Base-by-base conservation (phyloP, 352 stramenopile species). In the Phytophthora ohioensis region DNA sequence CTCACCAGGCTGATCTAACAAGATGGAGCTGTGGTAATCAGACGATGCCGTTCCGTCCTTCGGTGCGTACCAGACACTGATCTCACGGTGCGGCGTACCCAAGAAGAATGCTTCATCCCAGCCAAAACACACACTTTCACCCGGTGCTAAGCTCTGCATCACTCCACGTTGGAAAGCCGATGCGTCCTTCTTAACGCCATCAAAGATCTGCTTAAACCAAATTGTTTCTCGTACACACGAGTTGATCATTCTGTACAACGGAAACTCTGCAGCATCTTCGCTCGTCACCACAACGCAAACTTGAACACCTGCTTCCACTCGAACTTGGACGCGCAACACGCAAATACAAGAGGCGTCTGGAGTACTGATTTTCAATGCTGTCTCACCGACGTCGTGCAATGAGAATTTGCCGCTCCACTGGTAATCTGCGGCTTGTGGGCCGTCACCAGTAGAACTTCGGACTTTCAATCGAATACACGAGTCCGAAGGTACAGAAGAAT, bases 61-160 rank as follows among this genome's bases (percentile, higher is more conserved):
- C 5, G 75, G 69, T 5, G 75, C 78, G 42, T 92, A 92, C 51
- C 77, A 83, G 31, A 94, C 82, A 52, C 76, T 71, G 13, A 96
- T 55, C 11, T 89, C 73, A 38, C 89, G 86, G 30, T 92, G 81
- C 5, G 91, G 61, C 0, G 83, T 88, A 12, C 91, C 81, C 41
- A 92, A 64, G 64, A 89, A 93, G 62, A 84, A 96, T 0, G 84
- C 81, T 82, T 95, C 88, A 45, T 97, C 89, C 90, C 90, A 97
- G 0, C 90, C 89, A 71, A 97, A 96, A 51, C 81, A 94, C 21
- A 78, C 59, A 32, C 71, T 92, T 58, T 95, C 80, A 11, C 80
- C 82, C n/a, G 89, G 81, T n/a, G 88, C 73, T 0, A 96, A 55
- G 0, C 85, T 79, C 61, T 93, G 85, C 30, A 80, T 88, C 3